These are phyloP conservation scores for Bipolaris sorokiniana DNA, from an alignment of 2,329 filamentous ascomycete species.

Conservation along the genomic window DNA sequence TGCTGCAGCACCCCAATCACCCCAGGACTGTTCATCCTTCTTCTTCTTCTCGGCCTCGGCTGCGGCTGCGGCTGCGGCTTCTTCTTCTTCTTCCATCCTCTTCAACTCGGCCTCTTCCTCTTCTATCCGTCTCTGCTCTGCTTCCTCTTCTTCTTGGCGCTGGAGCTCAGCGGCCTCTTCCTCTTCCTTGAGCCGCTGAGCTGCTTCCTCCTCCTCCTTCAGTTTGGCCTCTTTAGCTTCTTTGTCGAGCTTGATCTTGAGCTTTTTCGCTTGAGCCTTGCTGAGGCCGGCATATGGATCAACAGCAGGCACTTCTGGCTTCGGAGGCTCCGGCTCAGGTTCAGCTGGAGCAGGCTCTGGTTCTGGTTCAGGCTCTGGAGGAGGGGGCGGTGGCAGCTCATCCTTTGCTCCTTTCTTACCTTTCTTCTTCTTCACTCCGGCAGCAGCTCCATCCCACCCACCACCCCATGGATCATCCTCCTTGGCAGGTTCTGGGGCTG, in stretches of 20 bases:
- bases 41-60: conserved; percentile 37
- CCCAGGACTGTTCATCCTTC: conserved; percentile 47
- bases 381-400: conserved; percentile 28
- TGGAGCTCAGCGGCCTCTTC: conserved; percentile 31
- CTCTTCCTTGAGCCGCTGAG: conserved; percentile 28
- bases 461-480: conserved; percentile 41
- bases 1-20: conserved; percentile 37
- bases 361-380: conserved; percentile 17
- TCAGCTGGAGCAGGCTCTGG: conserved; percentile 14
- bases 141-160: conserved; percentile 35
- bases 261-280: conserved; percentile 40
- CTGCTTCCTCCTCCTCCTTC: conserved; percentile 29
- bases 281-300: conserved; percentile 41
- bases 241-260: conserved; percentile 47
- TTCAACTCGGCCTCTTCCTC: conserved; percentile 35
- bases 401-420: conserved; percentile 33
- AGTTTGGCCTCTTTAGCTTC: conserved; percentile 28
- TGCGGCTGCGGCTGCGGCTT: conserved; percentile 30
- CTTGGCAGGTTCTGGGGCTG: conserved; percentile 31
- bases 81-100: conserved; percentile 33
- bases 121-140: conserved; percentile 33
- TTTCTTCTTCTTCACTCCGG: conserved; percentile 40
- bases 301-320: conserved; percentile 47
- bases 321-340: conserved; percentile 45
- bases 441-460: conserved; percentile 27